Conservation (phyloP, 1,284 basidiomycete genomes). For the Sporisorium exsertum region DNA sequence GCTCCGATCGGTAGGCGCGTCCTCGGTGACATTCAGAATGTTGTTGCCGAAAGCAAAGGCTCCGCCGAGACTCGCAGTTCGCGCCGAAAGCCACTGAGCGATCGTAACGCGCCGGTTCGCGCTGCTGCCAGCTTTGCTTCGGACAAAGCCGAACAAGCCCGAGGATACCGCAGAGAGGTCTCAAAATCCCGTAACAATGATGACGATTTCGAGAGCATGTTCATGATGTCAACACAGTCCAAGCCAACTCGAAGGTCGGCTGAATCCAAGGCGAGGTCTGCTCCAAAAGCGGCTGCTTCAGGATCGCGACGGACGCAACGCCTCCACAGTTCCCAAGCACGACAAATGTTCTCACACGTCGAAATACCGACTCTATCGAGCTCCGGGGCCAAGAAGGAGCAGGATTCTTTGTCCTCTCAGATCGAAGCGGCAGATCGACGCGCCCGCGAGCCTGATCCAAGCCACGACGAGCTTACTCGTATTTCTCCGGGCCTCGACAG, state of each 20-base stretch:
- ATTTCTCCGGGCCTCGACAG: conserved; percentile 28
- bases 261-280: neutral
- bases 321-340: neutral
- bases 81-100: conserved; percentile 22
- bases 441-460: neutral
- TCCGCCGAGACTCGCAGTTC: neutral
- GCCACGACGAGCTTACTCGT: conserved; percentile 16
- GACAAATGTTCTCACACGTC: conserved; percentile 7
- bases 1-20: conserved; percentile 8
- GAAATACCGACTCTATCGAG: conserved; percentile 3
- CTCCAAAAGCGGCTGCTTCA: neutral
- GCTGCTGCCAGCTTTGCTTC: neutral
- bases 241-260: neutral
- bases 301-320: neutral
- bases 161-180: no score
- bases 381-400: neutral
- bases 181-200: neutral
- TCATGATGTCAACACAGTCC: neutral
- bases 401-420: conserved; percentile 10
- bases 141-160: neutral
- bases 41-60: conserved; percentile 2
- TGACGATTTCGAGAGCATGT: neutral
- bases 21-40: conserved; percentile 27
- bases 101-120: conserved; percentile 23
- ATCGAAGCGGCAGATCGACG: conserved; percentile 15